Percentiles rank a stretch among this genome's conserved stretches.
Conservation (phyloP, 2,329 filamentous ascomycete genomes). For the Fusarium cyanostomum region DNA sequence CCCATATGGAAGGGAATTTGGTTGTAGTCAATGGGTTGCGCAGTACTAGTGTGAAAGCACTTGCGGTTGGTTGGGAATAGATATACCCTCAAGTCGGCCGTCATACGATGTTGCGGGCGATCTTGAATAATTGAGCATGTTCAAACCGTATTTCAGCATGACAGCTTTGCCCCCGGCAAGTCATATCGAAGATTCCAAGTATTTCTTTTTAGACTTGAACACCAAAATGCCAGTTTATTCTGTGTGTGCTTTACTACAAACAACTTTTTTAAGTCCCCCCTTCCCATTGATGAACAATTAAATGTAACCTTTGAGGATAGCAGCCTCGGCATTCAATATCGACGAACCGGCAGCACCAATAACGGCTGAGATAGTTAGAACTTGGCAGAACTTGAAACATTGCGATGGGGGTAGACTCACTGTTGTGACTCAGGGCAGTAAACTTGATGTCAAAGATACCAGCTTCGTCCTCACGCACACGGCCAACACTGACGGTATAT, state of each 20-base stretch:
- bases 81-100: constrained; percentile 33
- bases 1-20: constrained; percentile 18
- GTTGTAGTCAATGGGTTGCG: constrained; percentile 19
- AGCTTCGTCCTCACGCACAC: constrained; percentile 84
- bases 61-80: constrained; percentile 23
- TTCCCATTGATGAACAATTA: constrained; percentile 49
- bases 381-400: background rate
- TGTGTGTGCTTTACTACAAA: constrained; percentile 7
- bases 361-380: constrained; percentile 64
- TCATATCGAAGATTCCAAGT: background rate
- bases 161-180: background rate
- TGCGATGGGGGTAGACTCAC: constrained; percentile 51
- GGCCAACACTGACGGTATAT: constrained; percentile 90
- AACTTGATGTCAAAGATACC: constrained; percentile 96
- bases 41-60: constrained; percentile 12
- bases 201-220: background rate
- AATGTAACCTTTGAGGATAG: constrained; percentile 86
- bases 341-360: constrained; percentile 97
- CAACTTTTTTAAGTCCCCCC: constrained; percentile 2
- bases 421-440: constrained; percentile 86
- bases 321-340: constrained; percentile 93
- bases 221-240: background rate
- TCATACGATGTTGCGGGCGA: constrained; percentile 15
- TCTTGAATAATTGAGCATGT: constrained; percentile 25
- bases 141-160: background rate